A percentile compares a stretch with the other conserved stretches of the same genome.
Evolutionary conservation across 2,329 filamentous ascomycete genomes (phyloP).

Genomic region (Cyclaneusma minus): DNA sequence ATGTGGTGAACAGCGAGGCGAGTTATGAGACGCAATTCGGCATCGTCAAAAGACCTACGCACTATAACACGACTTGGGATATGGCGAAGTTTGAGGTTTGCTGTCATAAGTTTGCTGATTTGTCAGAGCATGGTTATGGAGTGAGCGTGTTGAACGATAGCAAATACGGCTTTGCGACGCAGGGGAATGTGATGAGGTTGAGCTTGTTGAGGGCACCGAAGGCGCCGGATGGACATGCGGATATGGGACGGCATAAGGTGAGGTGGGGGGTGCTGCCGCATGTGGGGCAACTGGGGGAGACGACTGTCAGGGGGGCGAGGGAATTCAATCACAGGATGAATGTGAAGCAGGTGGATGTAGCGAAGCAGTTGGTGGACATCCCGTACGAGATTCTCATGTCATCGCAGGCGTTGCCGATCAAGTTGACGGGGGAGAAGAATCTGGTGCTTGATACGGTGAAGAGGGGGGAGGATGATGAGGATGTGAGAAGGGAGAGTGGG

Average conservation of each 20-base stretch:
- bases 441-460: slow-evolving; percentile 83
- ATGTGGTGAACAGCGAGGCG: slow-evolving; percentile 80
- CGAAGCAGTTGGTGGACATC: slow-evolving; percentile 28
- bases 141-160: slow-evolving; percentile 89
- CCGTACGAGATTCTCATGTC: slow-evolving; percentile 26
- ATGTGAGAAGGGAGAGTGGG: slow-evolving; percentile 45
- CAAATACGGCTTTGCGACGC: slow-evolving; percentile 91
- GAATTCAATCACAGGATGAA: slow-evolving; percentile 79
- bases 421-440: slow-evolving; percentile 47
- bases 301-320: slow-evolving; percentile 69
- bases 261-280: slow-evolving; percentile 88
- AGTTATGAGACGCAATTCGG: slow-evolving; percentile 93
- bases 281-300: slow-evolving; percentile 49
- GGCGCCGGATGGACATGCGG: slow-evolving; percentile 81
- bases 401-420: slow-evolving; percentile 35
- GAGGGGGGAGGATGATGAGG: slow-evolving; percentile 77
- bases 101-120: slow-evolving; percentile 85
- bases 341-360: no score
- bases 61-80: slow-evolving; percentile 96
- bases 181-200: slow-evolving; percentile 77
- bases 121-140: slow-evolving; percentile 77
- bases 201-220: slow-evolving; percentile 78
- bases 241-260: slow-evolving; percentile 82
- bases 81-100: slow-evolving; percentile 98
- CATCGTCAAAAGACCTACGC: slow-evolving; percentile 74